A percentile compares a stretch with the other conserved stretches of the same genome.
Evolutionary conservation across 1,139 yeast species (phyloP).

Genomic region (Pichia sp.): DNA sequence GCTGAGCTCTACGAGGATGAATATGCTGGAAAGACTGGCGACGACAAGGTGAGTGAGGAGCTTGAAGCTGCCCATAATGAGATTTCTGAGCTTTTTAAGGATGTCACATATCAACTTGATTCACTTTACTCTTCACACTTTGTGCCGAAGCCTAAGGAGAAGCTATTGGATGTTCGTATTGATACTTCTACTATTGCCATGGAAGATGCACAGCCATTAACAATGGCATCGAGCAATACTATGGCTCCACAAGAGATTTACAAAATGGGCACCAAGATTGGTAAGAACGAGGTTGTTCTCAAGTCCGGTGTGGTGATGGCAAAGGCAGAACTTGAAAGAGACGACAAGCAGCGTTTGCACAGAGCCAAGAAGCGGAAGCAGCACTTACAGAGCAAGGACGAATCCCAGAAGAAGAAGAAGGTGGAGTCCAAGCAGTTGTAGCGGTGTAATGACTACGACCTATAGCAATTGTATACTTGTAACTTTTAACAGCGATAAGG

Average conservation of each 20-base stretch:
- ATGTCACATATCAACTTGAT: conserved; percentile 68
- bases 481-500: no score
- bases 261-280: conserved; percentile 43
- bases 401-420: conserved; percentile 23
- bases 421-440: conserved; percentile 16
- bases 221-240: conserved; percentile 64
- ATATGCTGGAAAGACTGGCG: conserved; percentile 36
- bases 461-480: no score
- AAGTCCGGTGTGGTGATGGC: conserved; percentile 79
- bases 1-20: conserved; percentile 94
- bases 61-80: conserved; percentile 70
- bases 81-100: conserved; percentile 56
- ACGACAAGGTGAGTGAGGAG: conserved; percentile 46
- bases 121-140: conserved; percentile 89
- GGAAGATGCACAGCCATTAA: conserved; percentile 97
- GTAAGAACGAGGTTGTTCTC: conserved; percentile 59
- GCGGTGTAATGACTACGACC: no score
- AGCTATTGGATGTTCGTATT: conserved; percentile 69
- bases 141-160: conserved; percentile 84
- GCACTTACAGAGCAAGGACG: conserved; percentile 23
- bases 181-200: conserved; percentile 73
- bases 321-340: conserved; percentile 76
- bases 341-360: conserved; percentile 82
- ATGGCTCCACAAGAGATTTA: conserved; percentile 97
- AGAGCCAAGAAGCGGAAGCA: conserved; percentile 79